These are phyloP conservation scores for Quercus ilex DNA, from an alignment of 306 rosid genomes.

Conservation along the genomic window DNA sequence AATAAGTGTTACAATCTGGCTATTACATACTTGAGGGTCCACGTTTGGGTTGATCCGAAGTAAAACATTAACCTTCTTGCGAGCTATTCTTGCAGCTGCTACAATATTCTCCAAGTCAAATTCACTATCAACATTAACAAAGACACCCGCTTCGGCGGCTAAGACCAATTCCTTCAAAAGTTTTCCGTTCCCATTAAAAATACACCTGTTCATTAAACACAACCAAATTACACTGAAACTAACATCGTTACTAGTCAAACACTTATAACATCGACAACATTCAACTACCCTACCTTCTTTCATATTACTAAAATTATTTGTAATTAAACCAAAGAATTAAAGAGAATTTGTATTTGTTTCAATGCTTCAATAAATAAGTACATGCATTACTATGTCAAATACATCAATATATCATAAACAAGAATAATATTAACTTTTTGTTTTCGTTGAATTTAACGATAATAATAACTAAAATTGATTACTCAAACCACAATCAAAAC, in stretches of 20 bases:
- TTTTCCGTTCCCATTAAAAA: constrained; percentile 91
- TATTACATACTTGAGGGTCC: constrained; percentile 72
- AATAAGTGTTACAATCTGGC: not conserved
- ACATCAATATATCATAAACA: no score
- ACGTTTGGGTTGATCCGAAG: constrained; percentile 95
- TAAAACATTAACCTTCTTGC: constrained; percentile 75
- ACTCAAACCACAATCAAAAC: no score
- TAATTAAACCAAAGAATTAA: no score
- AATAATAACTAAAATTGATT: no score
- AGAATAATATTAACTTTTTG: no score
- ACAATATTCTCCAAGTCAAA: constrained; percentile 88
- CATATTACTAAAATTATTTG: no score
- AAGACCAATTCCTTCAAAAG: constrained; percentile 83
- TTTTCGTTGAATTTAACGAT: no score
- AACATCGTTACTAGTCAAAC: not conserved
- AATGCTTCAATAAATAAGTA: no score
- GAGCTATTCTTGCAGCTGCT: constrained; percentile 68
- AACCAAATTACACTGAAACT: constrained; percentile 1
- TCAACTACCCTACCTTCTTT: not conserved
- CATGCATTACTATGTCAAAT: no score
- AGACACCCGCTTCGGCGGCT: constrained; percentile 82
- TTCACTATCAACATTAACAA: constrained; percentile 87
- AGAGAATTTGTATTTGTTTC: no score
- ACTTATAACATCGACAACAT: not conserved
- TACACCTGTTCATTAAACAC: constrained; percentile 51